Evolutionary conservation across 768 basidiomycete species (phyloP), one percentile per base, ranked within the genome.

Genomic region (Termitomyces sp.): DNA sequence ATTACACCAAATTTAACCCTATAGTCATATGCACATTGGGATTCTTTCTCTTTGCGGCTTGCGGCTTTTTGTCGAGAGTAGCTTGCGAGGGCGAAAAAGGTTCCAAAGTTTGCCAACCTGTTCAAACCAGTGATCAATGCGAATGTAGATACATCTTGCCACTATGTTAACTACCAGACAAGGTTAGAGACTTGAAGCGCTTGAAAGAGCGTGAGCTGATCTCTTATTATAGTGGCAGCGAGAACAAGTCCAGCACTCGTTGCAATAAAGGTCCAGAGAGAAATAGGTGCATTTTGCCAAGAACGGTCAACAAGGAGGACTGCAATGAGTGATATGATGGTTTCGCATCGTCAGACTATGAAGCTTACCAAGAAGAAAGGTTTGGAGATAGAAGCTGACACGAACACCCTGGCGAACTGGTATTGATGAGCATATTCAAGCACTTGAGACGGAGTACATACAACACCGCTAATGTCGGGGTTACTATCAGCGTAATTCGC

Each of bases 21-120:
- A 54, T 68, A 70, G 49, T 72, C 70, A 22, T 62, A 60, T 24
- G 57, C 54, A 44, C 32, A 53, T 21, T 42, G 56, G 30, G 19
- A 40, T 15, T 34, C 19, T 14, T 46, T 48, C 19, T 32, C 37
- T 49, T 51, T 53, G 12, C 43, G 55, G 50, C 64, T 62, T n/a
- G 64, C 64, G 37, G 67, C 64, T 60, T 69, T 71, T 43, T 70
- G 65, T 15, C 74, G 71, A 21, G 74, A 74, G 55, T 75, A 76
- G 37, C 71, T 71, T 5, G 73, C 75, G 11, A 76, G 64, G 2
- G 75, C 67, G 30, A 76, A 64, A 54, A 74, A 74, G 6, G 67
- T 69, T 17, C 72, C 74, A 56, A 76, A 74, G 62, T 76, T 76
- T 5, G 74, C 73, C 22, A 76, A 62, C 74, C 74, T 75, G 40